phyloP scores from a whole-genome alignment of 768 basidiomycete genomes.

The Obba rivulosa region DNA sequence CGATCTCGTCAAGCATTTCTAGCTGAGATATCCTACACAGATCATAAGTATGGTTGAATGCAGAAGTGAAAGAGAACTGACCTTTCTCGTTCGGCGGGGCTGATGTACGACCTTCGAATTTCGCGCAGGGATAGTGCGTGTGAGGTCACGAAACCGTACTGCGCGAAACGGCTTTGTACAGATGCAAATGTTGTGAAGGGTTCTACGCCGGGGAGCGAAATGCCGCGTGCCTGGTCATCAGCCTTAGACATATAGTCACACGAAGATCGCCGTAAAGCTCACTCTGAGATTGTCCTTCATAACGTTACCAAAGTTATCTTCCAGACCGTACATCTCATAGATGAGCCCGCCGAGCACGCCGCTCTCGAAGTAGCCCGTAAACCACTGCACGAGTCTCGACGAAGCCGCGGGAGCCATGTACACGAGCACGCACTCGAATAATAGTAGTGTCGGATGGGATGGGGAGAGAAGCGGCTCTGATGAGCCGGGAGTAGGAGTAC shows the following conservation, averaged over 20 bases:
- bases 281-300: conserved; percentile 89
- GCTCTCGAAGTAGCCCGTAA: conserved; percentile 46
- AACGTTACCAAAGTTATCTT: conserved; percentile 86
- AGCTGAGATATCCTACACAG: conserved; percentile 61
- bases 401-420: conserved; percentile 71
- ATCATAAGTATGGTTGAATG: background rate
- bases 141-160: conserved; percentile 48
- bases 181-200: conserved; percentile 55
- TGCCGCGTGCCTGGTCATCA: conserved; percentile 58
- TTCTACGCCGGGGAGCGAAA: conserved; percentile 67
- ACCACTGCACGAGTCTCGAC: conserved; percentile 65
- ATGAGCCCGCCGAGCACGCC: conserved; percentile 52
- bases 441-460: conserved; percentile 68
- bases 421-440: conserved; percentile 92
- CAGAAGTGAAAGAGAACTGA: conserved; percentile 22
- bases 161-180: conserved; percentile 55
- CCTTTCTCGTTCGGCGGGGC: conserved; percentile 50
- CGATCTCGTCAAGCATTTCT: conserved; percentile 90
- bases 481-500: conserved; percentile 14
- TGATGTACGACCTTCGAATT: conserved; percentile 51
- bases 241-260: background rate
- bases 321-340: conserved; percentile 92
- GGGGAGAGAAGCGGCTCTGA: conserved; percentile 46
- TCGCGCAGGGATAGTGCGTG: conserved; percentile 63
- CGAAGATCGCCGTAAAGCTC: conserved; percentile 8